Percentiles rank a stretch among this genome's conserved stretches.
These are phyloP conservation scores for Linum usitatissimum DNA, from an alignment of 345 rosid genomes.

Conservation along the genomic window DNA sequence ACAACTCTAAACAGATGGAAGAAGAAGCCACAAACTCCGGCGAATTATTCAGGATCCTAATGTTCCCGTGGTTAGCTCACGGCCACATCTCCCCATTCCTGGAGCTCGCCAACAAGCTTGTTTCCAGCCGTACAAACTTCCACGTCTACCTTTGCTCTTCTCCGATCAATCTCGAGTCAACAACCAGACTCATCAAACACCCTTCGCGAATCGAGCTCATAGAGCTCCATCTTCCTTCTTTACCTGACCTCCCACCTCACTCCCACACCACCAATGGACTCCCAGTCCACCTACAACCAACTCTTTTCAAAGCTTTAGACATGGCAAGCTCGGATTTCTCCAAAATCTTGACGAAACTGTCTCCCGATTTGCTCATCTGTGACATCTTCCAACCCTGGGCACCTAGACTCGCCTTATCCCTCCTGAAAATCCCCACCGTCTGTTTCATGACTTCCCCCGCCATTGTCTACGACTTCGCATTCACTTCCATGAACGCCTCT, in stretches of 20 bases:
- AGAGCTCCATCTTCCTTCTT: constrained; percentile 27
- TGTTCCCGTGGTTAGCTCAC: constrained; percentile 47
- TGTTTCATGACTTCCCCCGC: not conserved
- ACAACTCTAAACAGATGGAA: not conserved
- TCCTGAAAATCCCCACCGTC: constrained; percentile 21
- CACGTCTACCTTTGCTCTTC: constrained; percentile 28
- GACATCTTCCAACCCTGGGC: constrained; percentile 16
- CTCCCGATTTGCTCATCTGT: constrained; percentile 13
- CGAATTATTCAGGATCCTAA: constrained; percentile 17
- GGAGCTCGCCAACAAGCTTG: constrained; percentile 32
- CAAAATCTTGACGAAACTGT: constrained; percentile 8
- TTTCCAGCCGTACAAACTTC: constrained; percentile 17
- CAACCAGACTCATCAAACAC: constrained; percentile 7
- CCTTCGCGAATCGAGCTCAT: constrained; percentile 21
- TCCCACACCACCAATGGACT: constrained; percentile 34
- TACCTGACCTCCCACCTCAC: constrained; percentile 31
- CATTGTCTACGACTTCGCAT: not conserved
- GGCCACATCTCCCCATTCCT: constrained; percentile 36
- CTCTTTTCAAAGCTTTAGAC: constrained; percentile 26
- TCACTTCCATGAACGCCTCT: not conserved
- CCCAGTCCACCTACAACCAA: constrained; percentile 22
- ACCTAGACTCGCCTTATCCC: not conserved
- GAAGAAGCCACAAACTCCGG: not conserved
- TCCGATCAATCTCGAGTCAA: constrained; percentile 20
- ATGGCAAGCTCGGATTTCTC: constrained; percentile 16